These are phyloP conservation scores for Lumnitzera littorea DNA, from an alignment of 345 rosid species.

Conservation along the genomic window DNA sequence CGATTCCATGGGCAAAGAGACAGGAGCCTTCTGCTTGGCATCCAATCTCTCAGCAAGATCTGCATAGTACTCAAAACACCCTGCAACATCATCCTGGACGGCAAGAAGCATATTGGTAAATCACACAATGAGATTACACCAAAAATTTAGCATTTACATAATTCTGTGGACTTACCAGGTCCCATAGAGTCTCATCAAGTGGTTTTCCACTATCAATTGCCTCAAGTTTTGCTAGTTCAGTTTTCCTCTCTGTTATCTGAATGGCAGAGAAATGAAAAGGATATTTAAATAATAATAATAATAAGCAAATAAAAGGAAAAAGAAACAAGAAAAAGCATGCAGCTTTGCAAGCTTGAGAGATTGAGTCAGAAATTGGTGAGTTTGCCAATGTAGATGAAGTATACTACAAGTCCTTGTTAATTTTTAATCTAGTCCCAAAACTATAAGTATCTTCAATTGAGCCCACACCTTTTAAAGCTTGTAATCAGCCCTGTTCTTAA, in stretches of 20 bases:
- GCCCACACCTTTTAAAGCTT: too few relatives aligned
- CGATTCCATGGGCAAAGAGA: conserved; percentile 77
- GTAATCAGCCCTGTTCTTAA: too few relatives aligned
- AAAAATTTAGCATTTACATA: background rate
- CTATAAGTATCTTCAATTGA: too few relatives aligned
- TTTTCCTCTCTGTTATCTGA: conserved; percentile 76
- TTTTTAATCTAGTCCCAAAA: too few relatives aligned
- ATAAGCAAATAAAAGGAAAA: background rate
- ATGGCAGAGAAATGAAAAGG: conserved; percentile 6
- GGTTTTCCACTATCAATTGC: conserved; percentile 92
- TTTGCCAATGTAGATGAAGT: too few relatives aligned
- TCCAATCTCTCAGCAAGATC: conserved; percentile 94
- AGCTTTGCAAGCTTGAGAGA: too few relatives aligned
- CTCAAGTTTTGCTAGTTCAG: conserved; percentile 77
- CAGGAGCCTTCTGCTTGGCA: conserved; percentile 77
- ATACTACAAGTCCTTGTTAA: too few relatives aligned
- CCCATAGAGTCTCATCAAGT: conserved; percentile 87
- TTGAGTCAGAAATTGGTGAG: too few relatives aligned
- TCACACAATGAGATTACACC: conserved; percentile 1
- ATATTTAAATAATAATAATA: background rate
- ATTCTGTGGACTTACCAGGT: conserved; percentile 46
- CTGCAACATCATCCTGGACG: conserved; percentile 94
- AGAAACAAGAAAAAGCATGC: background rate
- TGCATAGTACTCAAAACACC: conserved; percentile 91
- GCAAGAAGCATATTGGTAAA: conserved; percentile 14